Evolutionary conservation across 2,329 filamentous ascomycete genomes (phyloP), one percentile per base, ranked within the genome.

Genomic region (Xylogone sp.): DNA sequence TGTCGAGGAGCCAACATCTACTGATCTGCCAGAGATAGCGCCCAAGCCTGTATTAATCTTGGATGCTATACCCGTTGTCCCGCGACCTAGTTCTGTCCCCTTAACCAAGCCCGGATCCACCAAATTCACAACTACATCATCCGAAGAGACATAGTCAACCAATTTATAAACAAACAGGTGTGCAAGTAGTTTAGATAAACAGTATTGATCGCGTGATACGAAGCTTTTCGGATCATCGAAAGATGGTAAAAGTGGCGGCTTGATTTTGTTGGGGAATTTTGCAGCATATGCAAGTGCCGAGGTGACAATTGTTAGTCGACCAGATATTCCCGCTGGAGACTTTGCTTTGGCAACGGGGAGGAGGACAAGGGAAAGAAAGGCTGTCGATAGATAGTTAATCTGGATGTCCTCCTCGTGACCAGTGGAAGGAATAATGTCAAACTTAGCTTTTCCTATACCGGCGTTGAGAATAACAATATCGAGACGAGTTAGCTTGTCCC

Each of bases 381-480:
- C 50, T 3, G 59, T 65, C 3, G 59, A 57, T 8, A 65, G 51
- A 29, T 64, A 61, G 48, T 67, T 66, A 21, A 66, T 62, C 51
- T 76, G 73, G 18, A 76, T 52, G 16, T 60, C 65, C 16, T 65
- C 60, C 53, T 76, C 71, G 49, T 74, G 69, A 2, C 72, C 65
- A 1, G 66, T 72, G 7, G 52, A 51, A 20, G 62, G 48, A 20
- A 58, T 46, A 16, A 18, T 49, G 43, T 48, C 29, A 16, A 55
- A 58, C 21, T 50, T 7, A 3, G 22, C 16, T 5, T 22, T 52
- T 3, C 48, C 49, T 12, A 74, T 42, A 0, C 68, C 75, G 2
- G 73, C 74, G 53, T 76, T 77, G 34, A 39, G 34, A 31, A 79
- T 65, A 7, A 62, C 69, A 13, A 75, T 68, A 55, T 79, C 73